phyloP scores from a whole-genome alignment of 768 basidiomycete genomes.

The Collybiopsis confluens region DNA sequence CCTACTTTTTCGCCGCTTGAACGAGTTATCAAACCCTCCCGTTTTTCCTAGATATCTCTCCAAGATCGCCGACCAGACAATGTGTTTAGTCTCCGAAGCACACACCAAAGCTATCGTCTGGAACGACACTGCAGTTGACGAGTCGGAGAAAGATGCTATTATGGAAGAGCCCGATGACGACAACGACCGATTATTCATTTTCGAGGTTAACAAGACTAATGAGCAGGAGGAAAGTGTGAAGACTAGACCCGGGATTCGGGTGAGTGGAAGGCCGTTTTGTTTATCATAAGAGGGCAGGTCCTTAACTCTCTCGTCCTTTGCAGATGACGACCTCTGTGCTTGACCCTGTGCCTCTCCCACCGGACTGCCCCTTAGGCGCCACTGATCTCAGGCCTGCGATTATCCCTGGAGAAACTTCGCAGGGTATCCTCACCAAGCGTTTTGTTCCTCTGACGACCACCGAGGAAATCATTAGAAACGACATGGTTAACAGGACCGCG shows the following conservation, averaged over 20 bases:
- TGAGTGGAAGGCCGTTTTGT: slow-evolving; percentile 18
- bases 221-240: slow-evolving; percentile 51
- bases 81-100: slow-evolving; percentile 45
- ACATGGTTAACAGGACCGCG: background rate
- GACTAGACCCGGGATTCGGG: slow-evolving; percentile 41
- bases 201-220: slow-evolving; percentile 49
- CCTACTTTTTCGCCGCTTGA: background rate
- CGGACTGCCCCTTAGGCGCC: slow-evolving; percentile 9
- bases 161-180: slow-evolving; percentile 35
- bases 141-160: slow-evolving; percentile 15
- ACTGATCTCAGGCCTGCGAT: slow-evolving; percentile 21
- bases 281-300: background rate
- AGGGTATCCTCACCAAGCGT: slow-evolving; percentile 34
- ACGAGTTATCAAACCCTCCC: background rate
- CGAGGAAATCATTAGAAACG: background rate
- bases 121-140: slow-evolving; percentile 25
- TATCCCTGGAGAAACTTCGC: slow-evolving; percentile 34
- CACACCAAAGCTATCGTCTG: slow-evolving; percentile 44
- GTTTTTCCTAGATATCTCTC: slow-evolving; percentile 47
- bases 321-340: slow-evolving; percentile 11
- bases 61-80: slow-evolving; percentile 53
- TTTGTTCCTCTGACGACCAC: slow-evolving; percentile 14
- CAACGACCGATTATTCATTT: slow-evolving; percentile 46
- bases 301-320: no score
- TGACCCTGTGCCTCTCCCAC: slow-evolving; percentile 7